Percentiles rank a stretch among this genome's conserved stretches.
These are phyloP conservation scores for Aphanomyces stellatus DNA, from an alignment of 352 stramenopile genomes.

Conservation along the genomic window DNA sequence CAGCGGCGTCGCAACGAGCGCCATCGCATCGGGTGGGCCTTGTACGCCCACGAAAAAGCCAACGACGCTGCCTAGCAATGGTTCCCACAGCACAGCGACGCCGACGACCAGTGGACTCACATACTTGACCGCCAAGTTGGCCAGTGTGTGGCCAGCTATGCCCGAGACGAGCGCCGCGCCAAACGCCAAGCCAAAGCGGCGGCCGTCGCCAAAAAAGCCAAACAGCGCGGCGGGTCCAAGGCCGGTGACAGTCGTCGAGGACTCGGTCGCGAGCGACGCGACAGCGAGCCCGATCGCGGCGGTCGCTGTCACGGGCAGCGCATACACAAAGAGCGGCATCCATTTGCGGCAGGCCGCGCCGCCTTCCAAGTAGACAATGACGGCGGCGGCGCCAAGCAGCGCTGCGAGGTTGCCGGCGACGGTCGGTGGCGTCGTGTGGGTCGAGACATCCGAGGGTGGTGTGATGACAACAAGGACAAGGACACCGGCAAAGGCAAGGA, in stretches of 20 bases:
- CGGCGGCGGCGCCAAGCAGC: neutral
- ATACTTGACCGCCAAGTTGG: slow-evolving; percentile 7
- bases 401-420: slow-evolving; percentile 2
- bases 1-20: neutral
- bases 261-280: neutral
- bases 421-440: too few relatives aligned
- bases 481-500: slow-evolving; percentile 6
- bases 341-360: slow-evolving; percentile 4
- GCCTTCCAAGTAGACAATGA: slow-evolving; percentile 11
- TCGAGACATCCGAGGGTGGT: neutral
- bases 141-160: slow-evolving; percentile 1
- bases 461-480: neutral
- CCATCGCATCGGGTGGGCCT: neutral
- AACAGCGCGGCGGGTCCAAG: slow-evolving; percentile 1
- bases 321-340: slow-evolving; percentile 17
- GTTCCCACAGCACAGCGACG: slow-evolving; percentile 5
- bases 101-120: neutral
- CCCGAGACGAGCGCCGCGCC: neutral
- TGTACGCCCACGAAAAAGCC: neutral
- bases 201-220: neutral
- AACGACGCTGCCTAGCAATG: neutral
- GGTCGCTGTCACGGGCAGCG: slow-evolving; percentile 2
- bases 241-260: neutral
- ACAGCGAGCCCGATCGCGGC: neutral
- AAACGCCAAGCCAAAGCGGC: neutral